These are phyloP conservation scores for Lotus japonicus DNA, from an alignment of 306 rosid species.

Conservation along the genomic window DNA sequence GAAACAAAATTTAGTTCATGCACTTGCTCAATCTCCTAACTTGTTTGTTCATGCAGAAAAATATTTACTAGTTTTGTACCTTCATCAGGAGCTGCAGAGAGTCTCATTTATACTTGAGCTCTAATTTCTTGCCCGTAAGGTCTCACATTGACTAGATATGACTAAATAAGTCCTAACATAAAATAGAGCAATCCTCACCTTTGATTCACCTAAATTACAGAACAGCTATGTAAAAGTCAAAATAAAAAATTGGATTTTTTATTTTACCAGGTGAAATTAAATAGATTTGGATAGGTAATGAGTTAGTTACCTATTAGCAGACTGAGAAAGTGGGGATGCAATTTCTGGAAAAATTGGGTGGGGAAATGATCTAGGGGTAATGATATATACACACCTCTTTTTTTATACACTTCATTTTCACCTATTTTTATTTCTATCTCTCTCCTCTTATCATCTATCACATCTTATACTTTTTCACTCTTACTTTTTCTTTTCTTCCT, in stretches of 20 bases:
- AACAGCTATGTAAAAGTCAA: background rate
- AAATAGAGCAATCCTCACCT: no score
- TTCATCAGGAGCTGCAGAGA: no score
- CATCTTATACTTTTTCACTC: no score
- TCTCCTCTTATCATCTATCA: no score
- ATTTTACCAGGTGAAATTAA: background rate
- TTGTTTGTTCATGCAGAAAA: background rate
- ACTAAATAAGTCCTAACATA: no score
- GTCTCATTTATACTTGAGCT: no score
- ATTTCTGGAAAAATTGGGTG: constrained; percentile 17
- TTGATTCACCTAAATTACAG: background rate
- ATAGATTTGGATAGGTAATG: background rate
- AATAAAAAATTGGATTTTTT: background rate
- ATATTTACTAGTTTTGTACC: background rate
- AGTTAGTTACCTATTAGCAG: background rate
- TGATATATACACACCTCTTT: no score
- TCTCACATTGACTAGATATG: no score
- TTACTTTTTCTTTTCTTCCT: no score
- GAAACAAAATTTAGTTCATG: background rate
- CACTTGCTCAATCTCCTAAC: background rate
- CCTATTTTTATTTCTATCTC: no score
- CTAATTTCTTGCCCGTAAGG: no score
- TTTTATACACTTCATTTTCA: no score
- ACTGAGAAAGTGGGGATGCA: background rate
- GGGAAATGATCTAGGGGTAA: constrained; percentile 15